Conservation (phyloP, 768 basidiomycete species). For the Amanita pallidorosea region DNA sequence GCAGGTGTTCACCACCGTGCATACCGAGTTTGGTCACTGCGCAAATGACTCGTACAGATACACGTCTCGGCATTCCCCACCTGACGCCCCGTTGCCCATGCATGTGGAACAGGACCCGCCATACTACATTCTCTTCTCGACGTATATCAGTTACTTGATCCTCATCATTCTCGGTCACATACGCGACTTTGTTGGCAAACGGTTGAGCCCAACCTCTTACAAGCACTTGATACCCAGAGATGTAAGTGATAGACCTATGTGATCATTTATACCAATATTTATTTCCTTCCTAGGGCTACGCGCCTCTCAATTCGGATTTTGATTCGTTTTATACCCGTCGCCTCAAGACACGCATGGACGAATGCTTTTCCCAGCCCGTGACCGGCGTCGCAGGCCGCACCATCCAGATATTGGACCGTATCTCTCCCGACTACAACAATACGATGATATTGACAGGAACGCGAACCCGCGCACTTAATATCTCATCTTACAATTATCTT, state of each 20-base stretch:
- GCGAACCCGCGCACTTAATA: constrained; percentile 83
- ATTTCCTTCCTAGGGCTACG: constrained; percentile 63
- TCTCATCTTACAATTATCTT: constrained; percentile 98
- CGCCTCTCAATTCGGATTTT: constrained; percentile 94
- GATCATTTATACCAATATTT: not conserved
- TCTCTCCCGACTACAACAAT: constrained; percentile 72
- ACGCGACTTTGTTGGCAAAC: constrained; percentile 92
- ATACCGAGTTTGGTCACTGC: constrained; percentile 92
- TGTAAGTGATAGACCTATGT: constrained; percentile 37
- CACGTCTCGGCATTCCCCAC: constrained; percentile 44
- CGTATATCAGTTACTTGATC: constrained; percentile 89
- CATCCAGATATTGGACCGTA: constrained; percentile 75
- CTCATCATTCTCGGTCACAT: constrained; percentile 88
- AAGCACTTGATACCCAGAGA: constrained; percentile 74
- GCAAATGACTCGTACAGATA: constrained; percentile 66
- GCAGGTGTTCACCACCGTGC: constrained; percentile 66
- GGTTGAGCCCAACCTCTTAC: constrained; percentile 57
- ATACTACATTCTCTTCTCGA: constrained; percentile 85
- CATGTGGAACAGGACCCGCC: constrained; percentile 78
- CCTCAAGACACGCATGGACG: constrained; percentile 88
- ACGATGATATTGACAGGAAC: constrained; percentile 70
- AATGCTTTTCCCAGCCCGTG: constrained; percentile 87
- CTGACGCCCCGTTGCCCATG: constrained; percentile 34
- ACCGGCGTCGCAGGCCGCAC: constrained; percentile 96
- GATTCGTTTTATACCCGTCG: constrained; percentile 99